phyloP scores from a whole-genome alignment of 2,329 filamentous ascomycete genomes.

The Colletotrichum echinochloae region DNA sequence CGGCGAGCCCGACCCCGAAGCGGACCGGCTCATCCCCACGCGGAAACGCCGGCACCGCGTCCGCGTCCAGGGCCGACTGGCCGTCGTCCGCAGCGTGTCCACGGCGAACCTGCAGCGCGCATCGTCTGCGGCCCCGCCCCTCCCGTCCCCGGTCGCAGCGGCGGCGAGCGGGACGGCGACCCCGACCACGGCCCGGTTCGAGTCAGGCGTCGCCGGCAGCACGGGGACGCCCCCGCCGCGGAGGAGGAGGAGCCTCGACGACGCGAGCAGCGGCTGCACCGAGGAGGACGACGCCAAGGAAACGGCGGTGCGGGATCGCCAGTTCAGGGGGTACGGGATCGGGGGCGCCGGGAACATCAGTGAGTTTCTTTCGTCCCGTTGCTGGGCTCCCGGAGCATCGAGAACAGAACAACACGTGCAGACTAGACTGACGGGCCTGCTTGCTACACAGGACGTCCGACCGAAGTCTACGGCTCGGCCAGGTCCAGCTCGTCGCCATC shows the following conservation, averaged over 20 bases:
- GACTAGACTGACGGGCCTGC: neutral
- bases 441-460: conserved; percentile 43
- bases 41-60: conserved; percentile 49
- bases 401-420: too few relatives aligned
- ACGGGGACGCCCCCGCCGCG: conserved; percentile 4
- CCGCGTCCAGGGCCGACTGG: conserved; percentile 53
- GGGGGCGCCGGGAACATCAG: conserved; percentile 55
- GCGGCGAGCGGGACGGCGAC: conserved; percentile 12
- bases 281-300: conserved; percentile 46
- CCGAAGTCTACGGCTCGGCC: conserved; percentile 44
- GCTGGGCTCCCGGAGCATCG: neutral
- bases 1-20: conserved; percentile 47
- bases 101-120: conserved; percentile 44
- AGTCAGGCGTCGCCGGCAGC: conserved; percentile 42
- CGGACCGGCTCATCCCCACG: conserved; percentile 48
- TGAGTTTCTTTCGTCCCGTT: conserved; percentile 43
- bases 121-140: conserved; percentile 18
- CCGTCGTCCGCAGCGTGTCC: conserved; percentile 52
- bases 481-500: conserved; percentile 19
- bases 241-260: conserved; percentile 43
- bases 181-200: conserved; percentile 35
- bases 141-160: conserved; percentile 21
- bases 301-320: conserved; percentile 47
- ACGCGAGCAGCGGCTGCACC: conserved; percentile 31
- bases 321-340: conserved; percentile 54